A percentile compares a stretch with the other conserved stretches of the same genome.
Conservation (phyloP, 2,329 filamentous ascomycete species). For the Aspergillus piperis region DNA sequence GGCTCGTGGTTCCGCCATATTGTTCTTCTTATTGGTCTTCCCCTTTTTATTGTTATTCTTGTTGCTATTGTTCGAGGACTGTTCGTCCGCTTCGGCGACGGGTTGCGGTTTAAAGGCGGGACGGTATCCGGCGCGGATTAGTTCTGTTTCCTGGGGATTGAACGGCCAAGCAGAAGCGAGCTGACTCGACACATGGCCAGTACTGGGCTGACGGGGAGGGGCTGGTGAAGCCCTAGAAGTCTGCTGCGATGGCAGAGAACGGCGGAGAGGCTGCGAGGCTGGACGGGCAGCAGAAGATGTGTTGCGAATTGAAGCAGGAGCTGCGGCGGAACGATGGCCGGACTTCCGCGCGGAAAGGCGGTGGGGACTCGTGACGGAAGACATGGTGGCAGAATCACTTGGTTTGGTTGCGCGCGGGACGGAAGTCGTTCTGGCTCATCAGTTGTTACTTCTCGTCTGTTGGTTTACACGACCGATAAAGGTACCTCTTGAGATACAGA, state of each 20-base stretch:
- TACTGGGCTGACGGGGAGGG: constrained; percentile 9
- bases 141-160: constrained; percentile 23
- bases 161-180: constrained; percentile 26
- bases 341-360: constrained; percentile 13
- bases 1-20: constrained; percentile 72
- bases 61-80: constrained; percentile 9
- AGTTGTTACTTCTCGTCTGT: not conserved
- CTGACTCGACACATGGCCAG: constrained; percentile 21
- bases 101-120: constrained; percentile 21
- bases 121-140: constrained; percentile 28
- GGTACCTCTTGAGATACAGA: no score
- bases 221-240: not conserved
- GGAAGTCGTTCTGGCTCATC: not conserved
- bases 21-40: not conserved
- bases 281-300: constrained; percentile 4
- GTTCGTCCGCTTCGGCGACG: not conserved
- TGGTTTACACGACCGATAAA: no score
- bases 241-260: constrained; percentile 6
- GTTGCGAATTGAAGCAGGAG: constrained; percentile 2
- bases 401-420: not conserved
- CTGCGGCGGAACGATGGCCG: not conserved
- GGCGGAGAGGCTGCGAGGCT: not conserved
- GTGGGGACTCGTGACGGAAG: constrained; percentile 17
- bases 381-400: constrained; percentile 23
- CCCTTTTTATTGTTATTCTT: no score